Percentiles rank a stretch among this genome's conserved stretches.
Evolutionary conservation across 75 land plant species (phyloP).

Genomic region (Azolla pinnata): DNA sequence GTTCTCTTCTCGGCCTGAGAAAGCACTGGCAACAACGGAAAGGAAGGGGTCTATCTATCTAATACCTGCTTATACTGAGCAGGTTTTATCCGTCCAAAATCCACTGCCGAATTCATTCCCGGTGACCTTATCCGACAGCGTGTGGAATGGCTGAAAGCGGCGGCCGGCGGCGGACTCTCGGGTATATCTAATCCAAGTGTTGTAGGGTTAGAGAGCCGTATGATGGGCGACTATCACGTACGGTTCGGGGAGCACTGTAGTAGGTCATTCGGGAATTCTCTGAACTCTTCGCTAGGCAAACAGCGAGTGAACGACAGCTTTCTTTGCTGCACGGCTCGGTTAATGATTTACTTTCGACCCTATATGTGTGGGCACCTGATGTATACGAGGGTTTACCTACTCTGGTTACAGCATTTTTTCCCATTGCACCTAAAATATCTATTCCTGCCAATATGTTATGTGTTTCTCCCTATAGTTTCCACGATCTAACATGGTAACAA

Average conservation of each 20-base stretch:
- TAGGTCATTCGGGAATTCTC: background rate
- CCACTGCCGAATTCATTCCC: background rate
- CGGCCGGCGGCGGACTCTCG: background rate
- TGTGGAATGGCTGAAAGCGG: too few species aligned
- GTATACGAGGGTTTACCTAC: background rate
- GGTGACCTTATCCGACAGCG: too few species aligned
- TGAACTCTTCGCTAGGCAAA: background rate
- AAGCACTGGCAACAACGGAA: background rate
- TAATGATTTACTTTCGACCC: too few species aligned
- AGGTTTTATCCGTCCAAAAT: background rate
- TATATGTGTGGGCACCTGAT: too few species aligned
- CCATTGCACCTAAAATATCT: conserved; percentile 8
- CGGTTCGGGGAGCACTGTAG: conserved; percentile 3
- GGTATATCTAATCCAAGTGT: background rate
- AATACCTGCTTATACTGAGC: conserved; percentile 10
- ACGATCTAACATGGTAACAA: conserved; percentile 1
- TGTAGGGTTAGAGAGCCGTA: conserved; percentile 6
- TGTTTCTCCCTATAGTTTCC: background rate
- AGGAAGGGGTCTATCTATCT: conserved; percentile 1
- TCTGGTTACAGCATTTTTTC: background rate
- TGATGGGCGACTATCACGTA: conserved; percentile 7
- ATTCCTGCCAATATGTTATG: background rate
- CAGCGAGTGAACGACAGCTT: background rate
- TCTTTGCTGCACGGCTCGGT: too few species aligned
- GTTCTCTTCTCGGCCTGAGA: background rate